Base-by-base conservation (phyloP, 129 eudicot species). In the Helianthus tuberosus region DNA sequence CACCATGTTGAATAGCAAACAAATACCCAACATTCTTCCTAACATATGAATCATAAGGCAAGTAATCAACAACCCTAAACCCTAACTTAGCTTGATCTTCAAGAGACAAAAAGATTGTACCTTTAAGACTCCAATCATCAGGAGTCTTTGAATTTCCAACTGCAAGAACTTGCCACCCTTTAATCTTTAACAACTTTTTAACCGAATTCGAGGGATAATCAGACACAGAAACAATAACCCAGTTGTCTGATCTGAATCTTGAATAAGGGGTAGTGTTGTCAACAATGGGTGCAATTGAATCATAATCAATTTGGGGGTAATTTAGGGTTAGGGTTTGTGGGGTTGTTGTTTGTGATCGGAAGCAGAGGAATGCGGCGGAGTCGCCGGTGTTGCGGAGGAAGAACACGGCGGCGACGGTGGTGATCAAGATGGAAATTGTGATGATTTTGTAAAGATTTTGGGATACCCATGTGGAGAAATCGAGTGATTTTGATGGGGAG, bases 1-100 rank as follows among this genome's bases (percentile, higher is more conserved):
- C 98, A 54, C 98, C 98, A 50, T 93, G 98, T 73, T 93, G 98
- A 4, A 93, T 93, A 39, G 98, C 98, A 81, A 93, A 93, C 64
- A 93, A 81, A 79, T 93, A 93, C 6, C 98, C 98, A 46, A 93
- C 92, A 50, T 74, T 79, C 69, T 93, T 93, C 38, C 98, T 87
- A 78, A 90, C 90, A 81, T 82, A 90, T 0, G 98, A 93, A 84
- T 86, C 91, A 61, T 87, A 93, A 74, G 98, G 98, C 90, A 93
- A 79, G 84, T 76, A 90, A 86, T 93, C 96, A 71, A 84, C 84
- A 54, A 93, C 95, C 27, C 96, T 82, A 77, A 84, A 93, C 15
- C 96, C 96, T 73, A 90, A 75, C 60, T 88, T 84, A 12, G 91
- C 89, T 79, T 93, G 98, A 25, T 78, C 78, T 41, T 93, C 98